Base-by-base conservation (phyloP, 768 basidiomycete species). In the Infundibulicybe gibba region DNA sequence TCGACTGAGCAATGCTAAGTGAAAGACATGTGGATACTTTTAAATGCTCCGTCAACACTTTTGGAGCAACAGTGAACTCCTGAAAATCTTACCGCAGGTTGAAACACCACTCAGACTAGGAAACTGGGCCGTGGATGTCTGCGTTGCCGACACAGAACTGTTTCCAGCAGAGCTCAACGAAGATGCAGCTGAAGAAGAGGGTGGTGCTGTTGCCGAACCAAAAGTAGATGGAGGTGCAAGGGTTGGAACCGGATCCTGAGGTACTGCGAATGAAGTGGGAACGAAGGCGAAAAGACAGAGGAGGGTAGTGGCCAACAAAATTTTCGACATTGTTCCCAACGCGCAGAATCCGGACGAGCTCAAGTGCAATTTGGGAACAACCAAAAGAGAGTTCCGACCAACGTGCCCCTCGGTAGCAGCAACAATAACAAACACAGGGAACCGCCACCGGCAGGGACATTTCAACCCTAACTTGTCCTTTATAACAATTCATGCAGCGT, bases 1-100 rank as follows among this genome's bases (percentile, higher is more conserved):
- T 72, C 0, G 68, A 66, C 2, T 54, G 48, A 2, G 67, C 57
- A 6, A 70, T 65, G 1, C 72, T 68, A 1, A 62, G 47, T 6
- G 62, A 64, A 3, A 80, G 60, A 51, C 79, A 81, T 34, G 66
- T 59, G 30, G 67, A 66, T 10, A 79, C 79, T 80, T 43, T 41
- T 12, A 32, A 32, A n/a, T 10, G 35, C 21, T 21, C 37, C 4
- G 40, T 40, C 33, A 43, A 34, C n/a, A 32, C 30, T 9, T 16
- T 6, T 13, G 48, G 34, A 20, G n/a, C 10, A 20, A 0, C 11
- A 15, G 25, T 43, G 14, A 14, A n/a, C 10, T 37, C 38, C 15
- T 33, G 25, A 21, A 8, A 12, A 39, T 51, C 68, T 38, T 39
- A 74, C 74, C 70, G 54, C 74, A 75, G 5, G 63, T 40, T 2